phyloP scores from a whole-genome alignment of 2,329 filamentous ascomycete species.

The Pseudogymnoascus sp. region DNA sequence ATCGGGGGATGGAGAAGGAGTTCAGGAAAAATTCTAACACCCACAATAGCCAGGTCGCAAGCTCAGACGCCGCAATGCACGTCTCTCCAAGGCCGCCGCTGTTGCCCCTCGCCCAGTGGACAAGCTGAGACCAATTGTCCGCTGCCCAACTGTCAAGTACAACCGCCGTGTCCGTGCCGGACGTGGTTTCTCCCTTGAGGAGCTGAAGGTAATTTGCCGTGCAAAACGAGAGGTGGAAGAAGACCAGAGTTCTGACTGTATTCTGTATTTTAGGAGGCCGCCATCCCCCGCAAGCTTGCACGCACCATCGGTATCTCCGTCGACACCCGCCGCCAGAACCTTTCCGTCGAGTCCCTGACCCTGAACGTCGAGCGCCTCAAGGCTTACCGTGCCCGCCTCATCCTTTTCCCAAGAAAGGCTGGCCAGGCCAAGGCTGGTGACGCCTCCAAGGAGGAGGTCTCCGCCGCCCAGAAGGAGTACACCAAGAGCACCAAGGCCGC shows the following conservation, averaged over 20 bases:
- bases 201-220: conserved; percentile 74
- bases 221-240: background rate
- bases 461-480: conserved; percentile 53
- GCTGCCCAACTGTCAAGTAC: conserved; percentile 98
- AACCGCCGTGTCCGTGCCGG: conserved; percentile 96
- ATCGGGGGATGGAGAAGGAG: conserved; percentile 10
- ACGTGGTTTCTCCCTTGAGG: conserved; percentile 93
- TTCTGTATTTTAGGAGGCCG: conserved; percentile 62
- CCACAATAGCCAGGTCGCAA: conserved; percentile 80
- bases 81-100: conserved; percentile 88
- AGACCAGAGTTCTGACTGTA: conserved; percentile 16
- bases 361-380: conserved; percentile 96
- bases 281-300: conserved; percentile 88
- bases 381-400: conserved; percentile 92
- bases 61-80: conserved; percentile 81
- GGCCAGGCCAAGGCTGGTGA: conserved; percentile 93
- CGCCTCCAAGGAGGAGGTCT: conserved; percentile 72
- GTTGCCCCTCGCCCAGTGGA: conserved; percentile 95
- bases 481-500: conserved; percentile 47
- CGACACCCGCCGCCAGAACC: conserved; percentile 94
- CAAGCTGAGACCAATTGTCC: conserved; percentile 90
- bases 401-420: conserved; percentile 93
- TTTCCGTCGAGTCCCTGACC: conserved; percentile 88
- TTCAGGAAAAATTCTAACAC: conserved; percentile 26
- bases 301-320: conserved; percentile 95